Evolutionary conservation across 768 basidiomycete genomes (phyloP), one percentile per base, ranked within the genome.

Genomic region (Suillus alpinus): DNA sequence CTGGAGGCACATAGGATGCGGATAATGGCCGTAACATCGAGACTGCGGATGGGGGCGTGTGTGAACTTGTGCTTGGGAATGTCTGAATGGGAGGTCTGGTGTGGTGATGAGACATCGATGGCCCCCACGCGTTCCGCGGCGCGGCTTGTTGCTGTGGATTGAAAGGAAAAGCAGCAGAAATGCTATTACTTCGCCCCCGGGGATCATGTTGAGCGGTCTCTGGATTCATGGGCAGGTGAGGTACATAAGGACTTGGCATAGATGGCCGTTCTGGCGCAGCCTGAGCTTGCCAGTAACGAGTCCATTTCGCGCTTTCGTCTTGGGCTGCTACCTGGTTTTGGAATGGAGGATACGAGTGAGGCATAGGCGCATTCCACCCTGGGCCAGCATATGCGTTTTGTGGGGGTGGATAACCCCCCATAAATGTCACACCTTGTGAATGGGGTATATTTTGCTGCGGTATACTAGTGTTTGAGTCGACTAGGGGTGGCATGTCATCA

Each of bases 161-260:
- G n/a, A n/a, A n/a, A n/a, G 58, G 50, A 31, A 61, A 56, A 20
- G 43, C 52, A 1, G 61, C 40, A 23, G 53, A 44, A 12, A 36
- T 16, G 29, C 49, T 64, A 23, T 63, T 58, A 7, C 53, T 16
- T 55, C 61, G 64, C 37, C 44, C 63, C 26, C 20, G 36, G 10
- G 56, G 57, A 5, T 44, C 56, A 5, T 51, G 51, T 14, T 60
- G 70, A 49, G 61, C 59, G 14, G 14, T 16, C 14, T 13, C 6
- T 16, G 47, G 47, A 49, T 49, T 29, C 47, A 49, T 29, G 26
- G 62, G 5, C 18, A 60, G 59, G 20, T 74, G 71, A 13, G 73
- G 68, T 59, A 73, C 62, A 62, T 73, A 73, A 13, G 73, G 73
- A 26, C 73, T 73, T 4, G 73, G 72, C 13, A 58, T 64, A 26